Percentiles rank a stretch among this genome's conserved stretches.
These are phyloP conservation scores for Creolimax fragrantissima DNA, from an alignment of 78 protist genomes.

Conservation along the genomic window DNA sequence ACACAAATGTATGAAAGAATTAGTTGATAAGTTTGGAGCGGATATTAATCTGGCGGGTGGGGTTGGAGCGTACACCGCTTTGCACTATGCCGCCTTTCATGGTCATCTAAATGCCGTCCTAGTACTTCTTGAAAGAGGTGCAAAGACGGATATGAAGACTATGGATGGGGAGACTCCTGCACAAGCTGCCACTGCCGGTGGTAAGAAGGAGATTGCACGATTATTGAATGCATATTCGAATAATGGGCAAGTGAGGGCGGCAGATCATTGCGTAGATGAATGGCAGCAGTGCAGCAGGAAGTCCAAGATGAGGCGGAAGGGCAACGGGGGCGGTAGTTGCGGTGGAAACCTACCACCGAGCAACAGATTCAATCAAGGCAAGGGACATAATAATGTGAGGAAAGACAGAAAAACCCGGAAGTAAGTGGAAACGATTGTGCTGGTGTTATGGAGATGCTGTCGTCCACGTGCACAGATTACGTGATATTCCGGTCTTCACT, in stretches of 20 bases:
- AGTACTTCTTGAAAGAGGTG: not conserved
- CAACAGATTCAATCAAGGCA: not conserved
- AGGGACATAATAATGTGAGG: not conserved
- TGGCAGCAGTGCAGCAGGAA: not conserved
- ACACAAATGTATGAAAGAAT: not conserved
- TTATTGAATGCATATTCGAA: not conserved
- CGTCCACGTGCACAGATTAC: no score
- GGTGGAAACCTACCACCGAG: not conserved
- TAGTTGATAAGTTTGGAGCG: not conserved
- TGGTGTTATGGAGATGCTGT: no score
- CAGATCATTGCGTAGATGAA: not conserved
- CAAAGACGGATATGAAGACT: not conserved
- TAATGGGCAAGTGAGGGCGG: not conserved
- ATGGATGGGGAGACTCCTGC: not conserved
- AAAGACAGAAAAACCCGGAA: not conserved
- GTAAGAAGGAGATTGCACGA: not conserved
- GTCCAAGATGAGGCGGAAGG: not conserved
- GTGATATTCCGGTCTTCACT: no score
- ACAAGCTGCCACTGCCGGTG: not conserved
- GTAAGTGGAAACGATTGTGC: not conserved
- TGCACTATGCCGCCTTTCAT: conserved; percentile 4
- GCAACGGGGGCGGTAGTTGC: not conserved
- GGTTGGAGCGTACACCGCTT: not conserved
- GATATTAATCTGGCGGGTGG: not conserved
- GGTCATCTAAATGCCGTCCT: not conserved